These are phyloP conservation scores for Iberis pinnata DNA, from an alignment of 345 rosid species.

Conservation along the genomic window DNA sequence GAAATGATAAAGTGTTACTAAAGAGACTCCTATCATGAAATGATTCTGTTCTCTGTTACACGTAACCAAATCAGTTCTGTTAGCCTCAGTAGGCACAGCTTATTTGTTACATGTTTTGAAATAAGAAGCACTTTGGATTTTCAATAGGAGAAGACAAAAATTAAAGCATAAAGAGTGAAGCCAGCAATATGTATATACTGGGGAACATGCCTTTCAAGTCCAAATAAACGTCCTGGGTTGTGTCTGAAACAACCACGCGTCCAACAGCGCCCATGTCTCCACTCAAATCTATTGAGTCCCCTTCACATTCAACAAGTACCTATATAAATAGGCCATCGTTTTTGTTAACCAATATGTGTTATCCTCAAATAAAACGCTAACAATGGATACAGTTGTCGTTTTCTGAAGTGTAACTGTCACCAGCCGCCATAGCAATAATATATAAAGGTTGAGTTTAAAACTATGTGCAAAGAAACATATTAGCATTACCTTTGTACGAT, in stretches of 20 bases:
- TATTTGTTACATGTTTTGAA: conserved; percentile 2
- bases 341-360: background rate
- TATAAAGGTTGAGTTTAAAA: background rate
- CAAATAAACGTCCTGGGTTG: conserved; percentile 54
- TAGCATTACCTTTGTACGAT: conserved; percentile 64
- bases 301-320: conserved; percentile 97
- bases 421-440: conserved; percentile 2
- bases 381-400: background rate
- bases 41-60: background rate
- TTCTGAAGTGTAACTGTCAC: background rate
- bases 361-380: background rate
- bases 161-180: background rate
- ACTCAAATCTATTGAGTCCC: conserved; percentile 86
- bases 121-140: background rate
- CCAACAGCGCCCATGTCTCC: conserved; percentile 99
- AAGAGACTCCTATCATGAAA: conserved; percentile 3
- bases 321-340: conserved; percentile 28
- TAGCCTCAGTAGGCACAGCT: conserved; percentile 6
- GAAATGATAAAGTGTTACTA: conserved; percentile 20
- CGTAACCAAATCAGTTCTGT: background rate
- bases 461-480: conserved; percentile 11
- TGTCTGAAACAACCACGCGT: conserved; percentile 64
- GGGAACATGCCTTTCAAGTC: conserved; percentile 72
- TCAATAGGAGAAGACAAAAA: background rate
- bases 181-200: conserved; percentile 6